Base-by-base conservation (phyloP, 2,329 filamentous ascomycete genomes). In the Didymella sp. region DNA sequence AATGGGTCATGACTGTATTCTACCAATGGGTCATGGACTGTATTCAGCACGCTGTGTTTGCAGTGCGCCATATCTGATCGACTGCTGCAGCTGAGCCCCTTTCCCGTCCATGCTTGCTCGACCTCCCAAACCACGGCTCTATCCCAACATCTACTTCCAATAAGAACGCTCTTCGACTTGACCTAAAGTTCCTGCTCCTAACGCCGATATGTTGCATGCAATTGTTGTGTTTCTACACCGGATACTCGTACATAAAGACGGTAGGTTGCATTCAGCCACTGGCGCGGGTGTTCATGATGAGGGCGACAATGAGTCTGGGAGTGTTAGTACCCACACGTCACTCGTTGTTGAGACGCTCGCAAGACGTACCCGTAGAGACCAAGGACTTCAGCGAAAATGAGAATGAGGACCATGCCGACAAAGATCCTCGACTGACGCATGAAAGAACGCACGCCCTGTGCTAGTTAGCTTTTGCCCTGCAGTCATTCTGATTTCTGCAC, bases 381-480 rank as follows among this genome's bases (percentile, higher is more conserved):
- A 75, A 99, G 77, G 17, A 99, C 95, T 83, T 99, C 95, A 55
- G 92, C 95, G 75, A 99, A 99, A 85, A 99, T 99, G 62, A 98
- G 85, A 68, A 98, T 98, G 70, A 99, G 81, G 43, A 99, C 94
- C 95, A 98, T 98, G 77, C 95, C 95, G 46, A 99, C 95, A 70
- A 97, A 99, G 65, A 99, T 90, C 62, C 94, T 87, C 46, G 91
- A 96, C 78, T 99, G 95, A 72, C 92, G 87, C 92, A 99, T 96
- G 81, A 96, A 98, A 55, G 92, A 88, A 69, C 95, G 88, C 50
- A 98, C 94, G 59, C 95, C 86, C 84, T 86, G 56, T 40, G 11
- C 11, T 8, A 1, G 52, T 76, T 53, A 74, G 66, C 25, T 22
- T 24, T 38, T 12, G 13, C 30, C 17, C 43, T 28, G 42, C 33